Evolutionary conservation across 176 grass and related monocot genomes (phyloP), one percentile per base, ranked within the genome.

Genomic region (Carex littledalei): DNA sequence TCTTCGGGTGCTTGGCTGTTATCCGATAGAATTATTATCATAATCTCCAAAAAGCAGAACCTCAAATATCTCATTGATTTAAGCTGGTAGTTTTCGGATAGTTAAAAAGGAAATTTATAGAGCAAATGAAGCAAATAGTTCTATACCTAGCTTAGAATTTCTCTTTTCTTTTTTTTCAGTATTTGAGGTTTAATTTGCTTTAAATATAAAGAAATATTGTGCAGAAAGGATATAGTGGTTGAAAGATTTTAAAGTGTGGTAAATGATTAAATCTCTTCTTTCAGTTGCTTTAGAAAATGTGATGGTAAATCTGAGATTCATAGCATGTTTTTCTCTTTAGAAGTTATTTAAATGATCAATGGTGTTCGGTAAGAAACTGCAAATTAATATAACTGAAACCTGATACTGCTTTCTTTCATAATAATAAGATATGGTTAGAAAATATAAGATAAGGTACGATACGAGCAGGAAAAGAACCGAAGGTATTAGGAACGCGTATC

Each of bases 1-100:
- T 59, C 69, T 94, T 57, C 88, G 90, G 14, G 84, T 87, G 32
- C 86, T 94, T 32, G 90, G 88, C 81, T 88, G 67, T 43, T 90
- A 94, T 68, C 86, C 88, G 3, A 72, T 83, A 67, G 85, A 84
- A 29, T 85, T 37, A 57, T 75, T 84, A 73, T 34, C 26, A 41
- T 88, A 72, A 83, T 73, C 62, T 78, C 57, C 50, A 53, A 35
- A 34, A 35, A 34, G 20, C 10, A 78, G 24, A 78, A 78, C 49
- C 49, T 77, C 50, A 56, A 53, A 8, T 31, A 50, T 78, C 74
- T 56, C 74, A 32, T 56, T 78, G 55, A 35, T 55, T 77, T 16
- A 21, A 55, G 22, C 49, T 56, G 73, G 73, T 77, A 77, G 49
- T 17, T 78, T 78, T 47, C 13, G 0, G 16, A 68, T 63, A 69